These are phyloP conservation scores for Rhamnella rubrinervis DNA, from an alignment of 331 rosid genomes.

Conservation along the genomic window DNA sequence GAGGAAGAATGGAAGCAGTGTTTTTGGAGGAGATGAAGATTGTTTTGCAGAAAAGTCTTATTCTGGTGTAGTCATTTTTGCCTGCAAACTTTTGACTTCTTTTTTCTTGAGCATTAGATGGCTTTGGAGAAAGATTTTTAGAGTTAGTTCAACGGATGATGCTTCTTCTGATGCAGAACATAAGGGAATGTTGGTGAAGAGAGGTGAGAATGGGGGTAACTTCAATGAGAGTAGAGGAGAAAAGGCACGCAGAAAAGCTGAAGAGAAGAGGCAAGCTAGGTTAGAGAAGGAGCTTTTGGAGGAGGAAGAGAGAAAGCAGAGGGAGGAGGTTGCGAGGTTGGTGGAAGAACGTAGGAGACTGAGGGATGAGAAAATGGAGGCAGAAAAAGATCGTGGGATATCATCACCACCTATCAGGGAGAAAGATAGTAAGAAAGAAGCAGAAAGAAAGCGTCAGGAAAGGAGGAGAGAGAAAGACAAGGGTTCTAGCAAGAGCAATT, in stretches of 20 bases:
- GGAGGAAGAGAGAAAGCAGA: constrained; percentile 97
- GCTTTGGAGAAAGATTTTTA: constrained; percentile 91
- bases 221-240: constrained; percentile 85
- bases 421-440: constrained; percentile 71
- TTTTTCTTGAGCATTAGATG: constrained; percentile 85
- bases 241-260: constrained; percentile 95
- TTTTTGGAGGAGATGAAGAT: constrained; percentile 75
- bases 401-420: constrained; percentile 49
- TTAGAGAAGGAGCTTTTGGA: constrained; percentile 87
- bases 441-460: constrained; percentile 85
- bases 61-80: constrained; percentile 66
- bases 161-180: constrained; percentile 71
- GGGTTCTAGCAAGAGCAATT: constrained; percentile 93
- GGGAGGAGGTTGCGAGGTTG: constrained; percentile 97
- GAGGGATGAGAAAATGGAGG: constrained; percentile 89
- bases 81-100: constrained; percentile 68
- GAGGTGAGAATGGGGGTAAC: constrained; percentile 71
- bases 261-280: constrained; percentile 98
- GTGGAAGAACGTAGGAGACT: constrained; percentile 94
- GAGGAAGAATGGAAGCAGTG: constrained; percentile 61
- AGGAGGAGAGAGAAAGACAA: constrained; percentile 85
- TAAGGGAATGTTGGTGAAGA: constrained; percentile 60
- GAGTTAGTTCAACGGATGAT: constrained; percentile 73
- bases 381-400: constrained; percentile 66
- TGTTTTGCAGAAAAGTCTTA: constrained; percentile 84